Percentiles rank a stretch among this genome's conserved stretches.
phyloP scores from a whole-genome alignment of 2,329 filamentous ascomycete species.

The Aspergillus sp. region DNA sequence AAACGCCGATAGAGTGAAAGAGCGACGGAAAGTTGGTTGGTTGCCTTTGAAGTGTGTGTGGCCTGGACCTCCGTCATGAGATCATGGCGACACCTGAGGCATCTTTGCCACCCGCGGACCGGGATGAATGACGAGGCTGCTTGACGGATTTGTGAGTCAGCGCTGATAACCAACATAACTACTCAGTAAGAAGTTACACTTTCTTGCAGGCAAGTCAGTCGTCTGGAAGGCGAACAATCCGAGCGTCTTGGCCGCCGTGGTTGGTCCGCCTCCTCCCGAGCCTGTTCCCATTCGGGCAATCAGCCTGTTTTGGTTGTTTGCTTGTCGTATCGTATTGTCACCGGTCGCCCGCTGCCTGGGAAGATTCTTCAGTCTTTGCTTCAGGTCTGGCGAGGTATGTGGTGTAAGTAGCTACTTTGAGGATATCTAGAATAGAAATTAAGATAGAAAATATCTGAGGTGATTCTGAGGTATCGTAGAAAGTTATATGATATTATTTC shows the following conservation, averaged over 20 bases:
- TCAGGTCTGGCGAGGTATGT: too few species aligned
- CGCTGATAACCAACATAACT: too few species aligned
- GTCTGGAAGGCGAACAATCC: neutral
- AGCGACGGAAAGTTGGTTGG: neutral
- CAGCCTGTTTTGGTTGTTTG: neutral
- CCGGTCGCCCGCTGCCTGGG: neutral
- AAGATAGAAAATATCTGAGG: too few species aligned
- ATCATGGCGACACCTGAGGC: neutral
- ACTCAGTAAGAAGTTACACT: too few species aligned
- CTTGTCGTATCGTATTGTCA: neutral
- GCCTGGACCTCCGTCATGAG: neutral
- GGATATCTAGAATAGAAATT: too few species aligned
- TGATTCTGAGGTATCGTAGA: too few species aligned
- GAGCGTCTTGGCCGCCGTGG: neutral
- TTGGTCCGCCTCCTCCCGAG: slow-evolving; percentile 2
- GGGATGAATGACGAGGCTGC: neutral
- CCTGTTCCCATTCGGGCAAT: slow-evolving; percentile 3
- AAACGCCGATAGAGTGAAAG: neutral
- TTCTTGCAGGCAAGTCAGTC: neutral
- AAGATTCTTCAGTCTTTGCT: too few species aligned
- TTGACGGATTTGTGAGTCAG: neutral
- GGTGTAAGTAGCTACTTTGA: too few species aligned
- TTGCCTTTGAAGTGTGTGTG: neutral
- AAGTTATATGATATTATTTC: too few species aligned
- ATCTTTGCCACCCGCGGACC: neutral